phyloP scores from a whole-genome alignment of 495 filamentous ascomycete species.

The Talaromyces ruber region DNA sequence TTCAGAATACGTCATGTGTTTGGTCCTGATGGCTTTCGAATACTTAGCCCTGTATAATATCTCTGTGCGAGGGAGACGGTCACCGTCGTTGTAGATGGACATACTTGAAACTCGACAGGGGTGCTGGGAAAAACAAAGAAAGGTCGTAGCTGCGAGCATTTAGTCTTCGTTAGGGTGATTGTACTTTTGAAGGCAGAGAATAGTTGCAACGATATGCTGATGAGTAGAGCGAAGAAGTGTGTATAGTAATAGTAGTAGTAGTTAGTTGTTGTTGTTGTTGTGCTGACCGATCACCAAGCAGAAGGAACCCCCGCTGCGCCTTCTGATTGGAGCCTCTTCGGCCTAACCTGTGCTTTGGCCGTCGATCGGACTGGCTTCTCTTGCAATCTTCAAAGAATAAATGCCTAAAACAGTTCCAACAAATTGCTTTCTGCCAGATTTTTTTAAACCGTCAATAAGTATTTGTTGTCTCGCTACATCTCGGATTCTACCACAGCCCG shows the following conservation, averaged over 20 bases:
- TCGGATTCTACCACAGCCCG: neutral
- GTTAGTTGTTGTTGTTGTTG: neutral
- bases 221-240: too few relatives aligned
- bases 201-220: too few relatives aligned
- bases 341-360: constrained; percentile 1
- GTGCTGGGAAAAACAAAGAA: neutral
- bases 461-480: neutral
- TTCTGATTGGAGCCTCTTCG: neutral
- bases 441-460: neutral
- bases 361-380: neutral
- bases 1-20: neutral
- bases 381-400: neutral
- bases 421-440: neutral
- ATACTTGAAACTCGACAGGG: too few relatives aligned
- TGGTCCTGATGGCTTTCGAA: neutral
- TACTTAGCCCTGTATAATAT: neutral
- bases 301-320: neutral
- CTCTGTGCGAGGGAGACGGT: too few relatives aligned
- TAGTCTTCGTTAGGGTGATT: neutral
- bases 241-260: too few relatives aligned
- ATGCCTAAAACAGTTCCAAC: neutral
- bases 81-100: too few relatives aligned
- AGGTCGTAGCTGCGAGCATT: neutral
- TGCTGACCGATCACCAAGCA: neutral
- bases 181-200: neutral